phyloP scores from a whole-genome alignment of 305 asterid genomes.

The Euphrasia arctica region DNA sequence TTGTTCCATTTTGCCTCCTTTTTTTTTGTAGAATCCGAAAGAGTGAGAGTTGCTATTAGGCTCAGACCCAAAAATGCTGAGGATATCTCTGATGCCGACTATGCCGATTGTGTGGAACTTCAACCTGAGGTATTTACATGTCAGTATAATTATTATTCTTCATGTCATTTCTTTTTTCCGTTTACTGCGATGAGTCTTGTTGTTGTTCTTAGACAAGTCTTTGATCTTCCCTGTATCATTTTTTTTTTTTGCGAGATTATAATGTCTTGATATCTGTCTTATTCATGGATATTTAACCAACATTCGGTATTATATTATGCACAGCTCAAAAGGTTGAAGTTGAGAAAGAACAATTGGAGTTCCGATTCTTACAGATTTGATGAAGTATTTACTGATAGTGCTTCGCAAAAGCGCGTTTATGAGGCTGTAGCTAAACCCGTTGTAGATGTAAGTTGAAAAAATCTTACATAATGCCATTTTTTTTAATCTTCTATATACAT shows the following conservation, averaged over 20 bases:
- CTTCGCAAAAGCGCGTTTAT: slow-evolving; percentile 90
- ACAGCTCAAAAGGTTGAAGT: slow-evolving; percentile 80
- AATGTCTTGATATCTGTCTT: neutral
- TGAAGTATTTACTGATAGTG: slow-evolving; percentile 76
- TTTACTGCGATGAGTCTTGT: neutral
- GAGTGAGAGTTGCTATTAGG: slow-evolving; percentile 95
- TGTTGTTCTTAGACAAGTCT: slow-evolving; percentile 1
- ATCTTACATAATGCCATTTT: slow-evolving; percentile 3
- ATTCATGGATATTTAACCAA: slow-evolving; percentile 19
- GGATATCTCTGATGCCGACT: slow-evolving; percentile 70
- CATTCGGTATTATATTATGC: slow-evolving; percentile 8
- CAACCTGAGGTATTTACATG: slow-evolving; percentile 76
- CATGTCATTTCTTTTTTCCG: slow-evolving; percentile 4
- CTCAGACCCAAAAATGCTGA: slow-evolving; percentile 81
- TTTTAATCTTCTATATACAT: neutral
- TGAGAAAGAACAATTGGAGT: slow-evolving; percentile 91
- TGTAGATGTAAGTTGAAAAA: slow-evolving; percentile 62
- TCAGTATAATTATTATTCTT: neutral
- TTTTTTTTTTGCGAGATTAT: slow-evolving; percentile 1
- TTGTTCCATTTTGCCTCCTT: slow-evolving; percentile 7
- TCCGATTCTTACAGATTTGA: slow-evolving; percentile 78
- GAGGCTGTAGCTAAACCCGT: slow-evolving; percentile 96
- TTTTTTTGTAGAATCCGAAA: slow-evolving; percentile 58
- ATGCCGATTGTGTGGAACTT: slow-evolving; percentile 77
- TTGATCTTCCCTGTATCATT: neutral